Conservation (phyloP, 1,284 basidiomycete genomes). For the Flammula alnicola region DNA sequence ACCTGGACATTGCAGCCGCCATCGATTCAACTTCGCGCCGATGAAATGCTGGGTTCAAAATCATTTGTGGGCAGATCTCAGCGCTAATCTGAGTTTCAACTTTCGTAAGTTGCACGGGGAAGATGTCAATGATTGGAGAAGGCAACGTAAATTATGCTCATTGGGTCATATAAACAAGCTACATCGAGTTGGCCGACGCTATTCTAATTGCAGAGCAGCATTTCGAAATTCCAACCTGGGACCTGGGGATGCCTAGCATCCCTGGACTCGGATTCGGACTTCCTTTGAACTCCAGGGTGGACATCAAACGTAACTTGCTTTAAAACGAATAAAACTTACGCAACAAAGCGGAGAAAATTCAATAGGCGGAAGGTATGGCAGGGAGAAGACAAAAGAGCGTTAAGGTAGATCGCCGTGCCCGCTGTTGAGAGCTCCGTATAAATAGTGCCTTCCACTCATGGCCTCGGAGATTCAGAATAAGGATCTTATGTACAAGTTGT, state of each 20-base stretch:
- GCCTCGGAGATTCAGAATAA: too few species aligned
- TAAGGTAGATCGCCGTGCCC: too few species aligned
- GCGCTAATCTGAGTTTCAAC: conserved; percentile 11
- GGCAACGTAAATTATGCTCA: not conserved
- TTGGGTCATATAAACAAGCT: conserved; percentile 8
- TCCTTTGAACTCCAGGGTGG: not conserved
- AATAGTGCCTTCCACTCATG: too few species aligned
- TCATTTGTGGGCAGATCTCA: too few species aligned
- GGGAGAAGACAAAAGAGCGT: not conserved
- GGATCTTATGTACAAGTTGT: too few species aligned
- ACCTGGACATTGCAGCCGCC: not conserved
- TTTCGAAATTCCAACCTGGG: too few species aligned
- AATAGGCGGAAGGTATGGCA: not conserved
- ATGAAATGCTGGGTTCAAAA: conserved; percentile 2
- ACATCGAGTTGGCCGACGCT: conserved; percentile 7
- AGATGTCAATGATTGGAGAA: not conserved
- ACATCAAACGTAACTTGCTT: not conserved
- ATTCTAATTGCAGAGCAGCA: not conserved
- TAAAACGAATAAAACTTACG: not conserved
- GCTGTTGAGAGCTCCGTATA: too few species aligned
- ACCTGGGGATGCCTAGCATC: too few species aligned
- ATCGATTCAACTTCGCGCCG: not conserved
- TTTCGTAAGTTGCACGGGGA: not conserved
- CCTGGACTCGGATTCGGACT: conserved; percentile 2
- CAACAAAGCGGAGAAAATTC: not conserved